phyloP scores from a whole-genome alignment of 179 eudicot species.

The Beta corolliflora region DNA sequence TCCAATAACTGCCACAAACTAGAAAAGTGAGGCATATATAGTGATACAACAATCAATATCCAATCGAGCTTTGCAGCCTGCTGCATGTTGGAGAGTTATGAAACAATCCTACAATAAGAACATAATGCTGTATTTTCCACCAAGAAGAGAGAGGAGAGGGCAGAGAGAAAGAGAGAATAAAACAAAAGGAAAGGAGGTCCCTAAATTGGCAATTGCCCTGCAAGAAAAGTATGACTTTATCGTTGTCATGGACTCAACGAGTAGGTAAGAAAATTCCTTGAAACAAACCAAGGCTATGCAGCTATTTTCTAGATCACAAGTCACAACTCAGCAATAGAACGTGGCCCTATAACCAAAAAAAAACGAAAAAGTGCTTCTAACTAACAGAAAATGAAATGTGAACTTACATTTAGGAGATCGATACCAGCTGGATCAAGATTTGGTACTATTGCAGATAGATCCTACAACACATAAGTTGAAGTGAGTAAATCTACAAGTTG shows the following conservation, averaged over 20 bases:
- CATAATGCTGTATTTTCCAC: background rate
- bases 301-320: background rate
- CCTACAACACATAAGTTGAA: slow-evolving; percentile 47
- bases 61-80: background rate
- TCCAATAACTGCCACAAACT: background rate
- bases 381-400: slow-evolving; percentile 7
- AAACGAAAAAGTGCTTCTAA: background rate
- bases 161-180: background rate
- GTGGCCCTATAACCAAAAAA: background rate
- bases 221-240: background rate
- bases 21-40: background rate
- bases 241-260: background rate
- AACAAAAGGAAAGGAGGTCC: background rate
- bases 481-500: slow-evolving; percentile 6
- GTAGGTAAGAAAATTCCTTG: background rate
- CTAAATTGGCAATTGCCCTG: background rate
- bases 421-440: slow-evolving; percentile 78
- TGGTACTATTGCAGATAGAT: slow-evolving; percentile 71
- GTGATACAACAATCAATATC: background rate
- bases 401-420: slow-evolving; percentile 82
- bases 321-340: background rate
- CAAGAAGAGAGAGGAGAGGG: background rate
- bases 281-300: background rate
- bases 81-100: background rate
- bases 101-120: background rate